Conservation (phyloP, 75 land plant genomes). For the Isoetes taiwanensis region DNA sequence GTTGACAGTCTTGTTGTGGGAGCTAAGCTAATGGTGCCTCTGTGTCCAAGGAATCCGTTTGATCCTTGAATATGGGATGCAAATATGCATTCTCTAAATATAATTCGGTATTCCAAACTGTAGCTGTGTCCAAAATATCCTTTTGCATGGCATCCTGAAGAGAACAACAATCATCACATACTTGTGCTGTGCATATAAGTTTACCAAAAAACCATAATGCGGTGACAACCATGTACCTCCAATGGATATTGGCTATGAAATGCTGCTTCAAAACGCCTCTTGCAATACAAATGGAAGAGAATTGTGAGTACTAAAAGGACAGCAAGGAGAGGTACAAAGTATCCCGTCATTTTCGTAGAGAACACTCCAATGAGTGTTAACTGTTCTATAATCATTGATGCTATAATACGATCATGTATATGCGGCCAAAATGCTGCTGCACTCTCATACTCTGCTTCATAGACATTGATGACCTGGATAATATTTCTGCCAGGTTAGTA, state of each 20-base stretch:
- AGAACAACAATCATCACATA: too few species aligned
- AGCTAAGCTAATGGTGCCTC: too few species aligned
- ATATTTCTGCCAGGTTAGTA: too few species aligned
- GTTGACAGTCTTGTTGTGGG: too few species aligned
- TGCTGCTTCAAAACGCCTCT: slow-evolving; percentile 50
- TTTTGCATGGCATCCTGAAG: slow-evolving; percentile 89
- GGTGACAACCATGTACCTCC: too few species aligned
- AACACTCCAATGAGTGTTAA: slow-evolving; percentile 42
- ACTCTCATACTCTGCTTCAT: slow-evolving; percentile 72
- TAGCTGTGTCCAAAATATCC: slow-evolving; percentile 57
- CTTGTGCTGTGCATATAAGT: too few species aligned
- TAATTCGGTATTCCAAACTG: slow-evolving; percentile 40
- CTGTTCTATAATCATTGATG: slow-evolving; percentile 53
- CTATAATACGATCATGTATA: slow-evolving; percentile 51
- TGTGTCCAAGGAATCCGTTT: too few species aligned
- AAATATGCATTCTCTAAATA: slow-evolving; percentile 58
- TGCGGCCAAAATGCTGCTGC: slow-evolving; percentile 78
- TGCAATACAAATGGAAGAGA: slow-evolving; percentile 49
- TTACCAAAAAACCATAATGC: too few species aligned
- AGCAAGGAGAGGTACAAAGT: slow-evolving; percentile 45
- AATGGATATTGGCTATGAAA: slow-evolving; percentile 49
- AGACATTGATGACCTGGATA: slow-evolving; percentile 72
- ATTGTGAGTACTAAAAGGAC: slow-evolving; percentile 40
- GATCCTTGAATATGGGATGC: slow-evolving; percentile 64
- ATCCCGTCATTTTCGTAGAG: slow-evolving; percentile 16